Percentiles rank a stretch among this genome's conserved stretches.
Evolutionary conservation across 495 filamentous ascomycete genomes (phyloP).

Genomic region (Aspergillus nanangensis): DNA sequence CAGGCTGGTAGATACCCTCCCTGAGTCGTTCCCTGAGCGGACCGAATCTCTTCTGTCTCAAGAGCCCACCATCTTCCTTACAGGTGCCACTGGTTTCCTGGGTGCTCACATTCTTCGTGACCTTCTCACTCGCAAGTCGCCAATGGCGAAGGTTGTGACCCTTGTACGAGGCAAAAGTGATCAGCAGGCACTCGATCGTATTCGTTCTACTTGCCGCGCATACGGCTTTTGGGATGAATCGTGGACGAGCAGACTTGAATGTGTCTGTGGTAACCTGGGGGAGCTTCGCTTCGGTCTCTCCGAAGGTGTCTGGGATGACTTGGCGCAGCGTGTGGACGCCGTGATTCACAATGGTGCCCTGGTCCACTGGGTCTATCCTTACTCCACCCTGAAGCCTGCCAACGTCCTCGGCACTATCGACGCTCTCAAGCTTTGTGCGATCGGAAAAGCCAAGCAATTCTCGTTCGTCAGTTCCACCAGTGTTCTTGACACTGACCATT

Average conservation of each 20-base stretch:
- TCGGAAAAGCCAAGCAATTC: slow-evolving; percentile 74
- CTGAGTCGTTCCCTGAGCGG: slow-evolving; percentile 28
- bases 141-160: slow-evolving; percentile 63
- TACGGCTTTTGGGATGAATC: slow-evolving; percentile 77
- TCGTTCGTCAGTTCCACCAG: slow-evolving; percentile 85
- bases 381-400: slow-evolving; percentile 66
- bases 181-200: slow-evolving; percentile 44
- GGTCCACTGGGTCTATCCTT: slow-evolving; percentile 84
- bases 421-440: slow-evolving; percentile 67
- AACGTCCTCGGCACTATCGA: slow-evolving; percentile 84
- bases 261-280: slow-evolving; percentile 68
- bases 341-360: slow-evolving; percentile 88
- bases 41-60: slow-evolving; percentile 22
- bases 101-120: slow-evolving; percentile 79
- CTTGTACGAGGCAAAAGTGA: slow-evolving; percentile 67
- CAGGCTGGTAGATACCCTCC: slow-evolving; percentile 49
- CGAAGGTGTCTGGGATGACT: slow-evolving; percentile 53
- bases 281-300: slow-evolving; percentile 67
- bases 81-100: slow-evolving; percentile 88
- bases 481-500: slow-evolving; percentile 77
- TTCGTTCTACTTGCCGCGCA: slow-evolving; percentile 40
- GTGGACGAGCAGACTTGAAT: slow-evolving; percentile 61
- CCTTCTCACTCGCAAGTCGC: slow-evolving; percentile 55
- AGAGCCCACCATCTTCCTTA: slow-evolving; percentile 68
- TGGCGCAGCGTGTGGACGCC: slow-evolving; percentile 65